phyloP scores from a whole-genome alignment of 495 filamentous ascomycete genomes.

The Podospora comata region DNA sequence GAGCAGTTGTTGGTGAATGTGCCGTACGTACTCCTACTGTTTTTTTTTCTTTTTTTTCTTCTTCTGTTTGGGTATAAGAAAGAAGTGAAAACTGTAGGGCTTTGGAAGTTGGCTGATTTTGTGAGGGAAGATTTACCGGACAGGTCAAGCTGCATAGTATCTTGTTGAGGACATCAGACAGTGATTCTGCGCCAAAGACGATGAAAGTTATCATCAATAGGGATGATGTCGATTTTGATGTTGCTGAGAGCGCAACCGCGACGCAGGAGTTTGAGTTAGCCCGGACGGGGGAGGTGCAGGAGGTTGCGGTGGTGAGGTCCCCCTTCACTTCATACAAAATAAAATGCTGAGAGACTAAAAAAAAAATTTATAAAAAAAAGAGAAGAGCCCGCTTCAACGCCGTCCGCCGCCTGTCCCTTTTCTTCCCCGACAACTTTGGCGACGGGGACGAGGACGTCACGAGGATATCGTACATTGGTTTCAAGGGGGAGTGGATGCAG shows the following conservation, averaged over 20 bases:
- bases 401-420: conserved; percentile 71
- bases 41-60: neutral
- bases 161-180: conserved; percentile 72
- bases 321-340: neutral
- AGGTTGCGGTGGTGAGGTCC: conserved; percentile 61
- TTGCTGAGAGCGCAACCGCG: conserved; percentile 62
- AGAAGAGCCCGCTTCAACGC: conserved; percentile 82
- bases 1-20: conserved; percentile 91
- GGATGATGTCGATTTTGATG: conserved; percentile 78
- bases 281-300: conserved; percentile 77
- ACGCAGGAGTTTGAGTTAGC: conserved; percentile 77
- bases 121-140: conserved; percentile 71
- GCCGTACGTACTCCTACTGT: conserved; percentile 60
- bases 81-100: no score
- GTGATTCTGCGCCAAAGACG: conserved; percentile 70
- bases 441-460: conserved; percentile 73
- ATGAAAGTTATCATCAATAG: conserved; percentile 82
- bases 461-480: conserved; percentile 76
- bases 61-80: no score
- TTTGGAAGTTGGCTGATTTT: no score
- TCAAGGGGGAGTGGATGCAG: conserved; percentile 89
- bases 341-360: no score
- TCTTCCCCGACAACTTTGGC: conserved; percentile 73
- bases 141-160: conserved; percentile 89
- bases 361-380: neutral